phyloP scores from a whole-genome alignment of 305 asterid genomes.

The Lippia alba region DNA sequence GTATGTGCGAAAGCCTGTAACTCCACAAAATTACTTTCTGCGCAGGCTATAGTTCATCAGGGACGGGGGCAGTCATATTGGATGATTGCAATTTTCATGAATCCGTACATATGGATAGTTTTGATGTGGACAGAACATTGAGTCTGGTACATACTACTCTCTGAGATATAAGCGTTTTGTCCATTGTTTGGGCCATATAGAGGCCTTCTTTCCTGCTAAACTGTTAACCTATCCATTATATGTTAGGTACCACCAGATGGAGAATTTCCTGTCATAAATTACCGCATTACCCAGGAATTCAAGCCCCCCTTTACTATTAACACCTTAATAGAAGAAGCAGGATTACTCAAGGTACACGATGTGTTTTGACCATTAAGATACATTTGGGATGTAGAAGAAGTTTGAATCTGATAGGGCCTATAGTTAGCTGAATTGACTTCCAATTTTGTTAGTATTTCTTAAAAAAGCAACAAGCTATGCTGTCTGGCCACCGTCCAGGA shows the following conservation, averaged over 20 bases:
- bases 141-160: slow-evolving; percentile 66
- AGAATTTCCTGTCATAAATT: slow-evolving; percentile 99
- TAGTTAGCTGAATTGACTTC: slow-evolving; percentile 13
- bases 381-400: slow-evolving; percentile 13
- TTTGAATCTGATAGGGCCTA: slow-evolving; percentile 25
- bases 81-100: slow-evolving; percentile 99
- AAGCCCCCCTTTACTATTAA: slow-evolving; percentile 95
- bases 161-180: slow-evolving; percentile 26
- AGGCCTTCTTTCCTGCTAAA: slow-evolving; percentile 15
- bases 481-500: slow-evolving; percentile 18
- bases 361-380: slow-evolving; percentile 12
- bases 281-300: slow-evolving; percentile 98
- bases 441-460: slow-evolving; percentile 21
- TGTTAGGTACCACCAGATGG: slow-evolving; percentile 97
- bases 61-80: slow-evolving; percentile 84
- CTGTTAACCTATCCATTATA: slow-evolving; percentile 24
- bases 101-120: slow-evolving; percentile 94
- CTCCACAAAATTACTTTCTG: slow-evolving; percentile 18
- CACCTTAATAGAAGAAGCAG: slow-evolving; percentile 95
- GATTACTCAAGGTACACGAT: slow-evolving; percentile 72
- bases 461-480: slow-evolving; percentile 27
- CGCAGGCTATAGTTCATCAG: slow-evolving; percentile 87
- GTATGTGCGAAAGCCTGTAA: slow-evolving; percentile 26
- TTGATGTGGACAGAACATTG: slow-evolving; percentile 91
- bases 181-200: slow-evolving; percentile 32